Evolutionary conservation across 169 alveolate species (phyloP), one percentile per base, ranked within the genome.

Genomic region (Plasmodium falciparum): DNA sequence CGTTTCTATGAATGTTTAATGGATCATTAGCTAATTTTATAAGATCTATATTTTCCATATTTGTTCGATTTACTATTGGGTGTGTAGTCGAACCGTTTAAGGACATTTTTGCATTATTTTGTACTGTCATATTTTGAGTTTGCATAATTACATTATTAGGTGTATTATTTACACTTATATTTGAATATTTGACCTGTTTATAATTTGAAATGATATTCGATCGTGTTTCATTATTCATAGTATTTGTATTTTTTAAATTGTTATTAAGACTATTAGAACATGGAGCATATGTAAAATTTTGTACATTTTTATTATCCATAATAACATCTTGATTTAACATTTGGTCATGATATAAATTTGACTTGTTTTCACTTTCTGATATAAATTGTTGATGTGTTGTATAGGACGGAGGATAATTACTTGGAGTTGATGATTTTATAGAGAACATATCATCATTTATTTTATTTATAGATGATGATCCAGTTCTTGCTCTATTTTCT

Each of bases 141-240:
- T 65, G 73, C 43, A 74, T 0, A 6, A 33, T 4, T 33, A 4
- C 45, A 33, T 62, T 13, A 78, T 78, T 78, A 24, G 89, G 89
- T 26, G 66, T 56, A 59, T 50, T 65, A 78, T 65, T 66, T 33
- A 5, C 52, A 59, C 67, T 78, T 50, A 65, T 20, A 49, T 26
- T 65, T 45, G 22, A 12, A 20, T 65, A 78, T 49, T 78, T 63
- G n/a, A 56, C 17, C 26, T 76, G 67, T 20, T 70, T 63, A 76
- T 76, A 76, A 76, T 56, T 67, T 29, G 49, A 20, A 11, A 39
- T 54, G 12, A 78, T 24, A 78, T 78, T 78, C 52, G 89, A 65
- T 50, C 78, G 52, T 9, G 26, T 65, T 65, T 78, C 71, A 78
- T 47, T 66, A 78, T 43, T 63, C n/a, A 66, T 20, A 9, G 67